phyloP scores from a whole-genome alignment of 2,329 filamentous ascomycete species.

The Trichoderma hamatum region DNA sequence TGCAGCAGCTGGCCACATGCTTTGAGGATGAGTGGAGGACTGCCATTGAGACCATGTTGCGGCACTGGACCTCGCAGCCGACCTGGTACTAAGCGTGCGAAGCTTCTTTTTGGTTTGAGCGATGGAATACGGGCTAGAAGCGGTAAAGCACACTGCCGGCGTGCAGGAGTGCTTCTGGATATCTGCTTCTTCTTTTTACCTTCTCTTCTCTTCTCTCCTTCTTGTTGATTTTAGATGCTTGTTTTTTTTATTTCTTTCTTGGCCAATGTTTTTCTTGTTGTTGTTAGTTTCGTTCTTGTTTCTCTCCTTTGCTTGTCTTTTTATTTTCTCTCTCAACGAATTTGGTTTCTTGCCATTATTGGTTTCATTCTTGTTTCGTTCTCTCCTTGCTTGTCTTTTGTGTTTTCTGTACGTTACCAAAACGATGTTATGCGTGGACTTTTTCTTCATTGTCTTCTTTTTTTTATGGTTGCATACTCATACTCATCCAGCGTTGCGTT shows the following conservation, averaged over 20 bases:
- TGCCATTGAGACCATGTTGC: slow-evolving; percentile 66
- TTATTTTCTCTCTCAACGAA: neutral
- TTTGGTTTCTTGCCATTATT: neutral
- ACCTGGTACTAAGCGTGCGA: slow-evolving; percentile 49
- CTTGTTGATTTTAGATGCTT: neutral
- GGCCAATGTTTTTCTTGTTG: neutral
- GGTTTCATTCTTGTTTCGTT: neutral
- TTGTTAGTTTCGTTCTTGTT: neutral
- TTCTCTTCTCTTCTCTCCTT: neutral
- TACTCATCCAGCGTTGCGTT: neutral
- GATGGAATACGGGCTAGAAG: neutral
- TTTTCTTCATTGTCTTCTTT: neutral
- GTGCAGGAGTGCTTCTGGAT: neutral
- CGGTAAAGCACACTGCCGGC: neutral
- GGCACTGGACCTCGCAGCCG: slow-evolving; percentile 67
- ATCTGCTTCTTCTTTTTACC: neutral
- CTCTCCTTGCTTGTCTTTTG: neutral
- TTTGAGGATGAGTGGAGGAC: slow-evolving; percentile 69
- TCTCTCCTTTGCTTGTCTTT: neutral
- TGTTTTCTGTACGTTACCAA: neutral
- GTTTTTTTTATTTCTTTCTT: neutral
- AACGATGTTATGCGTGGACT: neutral
- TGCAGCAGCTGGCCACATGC: slow-evolving; percentile 61
- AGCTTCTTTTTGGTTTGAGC: neutral
- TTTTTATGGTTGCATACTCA: neutral